phyloP scores from a whole-genome alignment of 805 yeast genomes.

The Suhomyces tanzawaensis region DNA sequence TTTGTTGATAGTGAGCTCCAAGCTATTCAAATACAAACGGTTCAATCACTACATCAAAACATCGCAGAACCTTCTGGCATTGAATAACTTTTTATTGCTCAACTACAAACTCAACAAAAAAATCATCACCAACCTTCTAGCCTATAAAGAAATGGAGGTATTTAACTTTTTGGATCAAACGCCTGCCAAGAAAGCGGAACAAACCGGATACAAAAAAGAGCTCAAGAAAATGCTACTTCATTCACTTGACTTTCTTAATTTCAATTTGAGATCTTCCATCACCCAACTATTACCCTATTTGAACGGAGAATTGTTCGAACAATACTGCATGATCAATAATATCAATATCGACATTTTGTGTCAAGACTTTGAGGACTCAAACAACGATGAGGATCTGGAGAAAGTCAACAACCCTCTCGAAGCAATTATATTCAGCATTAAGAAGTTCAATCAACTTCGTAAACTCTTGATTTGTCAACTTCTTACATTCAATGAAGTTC shows the following conservation, averaged over 20 bases:
- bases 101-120: conserved; percentile 39
- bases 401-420: conserved; percentile 3
- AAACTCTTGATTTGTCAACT: conserved; percentile 39
- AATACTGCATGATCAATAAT: conserved; percentile 38
- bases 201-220: conserved; percentile 3
- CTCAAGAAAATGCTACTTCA: conserved; percentile 21
- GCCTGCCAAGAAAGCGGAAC: conserved; percentile 1
- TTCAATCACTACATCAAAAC: conserved; percentile 22
- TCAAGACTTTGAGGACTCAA: conserved; percentile 4
- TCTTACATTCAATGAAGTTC: conserved; percentile 32
- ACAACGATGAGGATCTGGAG: conserved; percentile 10
- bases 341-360: conserved; percentile 23
- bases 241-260: conserved; percentile 25
- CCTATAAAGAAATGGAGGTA: conserved; percentile 30
- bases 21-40: conserved; percentile 25
- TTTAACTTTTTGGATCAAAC: conserved; percentile 16
- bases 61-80: conserved; percentile 19
- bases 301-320: conserved; percentile 39
- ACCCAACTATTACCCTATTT: conserved; percentile 28
- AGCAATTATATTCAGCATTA: conserved; percentile 13
- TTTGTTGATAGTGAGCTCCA: conserved; percentile 27
- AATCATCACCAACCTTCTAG: conserved; percentile 30
- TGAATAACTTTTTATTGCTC: conserved; percentile 28
- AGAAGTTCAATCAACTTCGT: conserved; percentile 35
- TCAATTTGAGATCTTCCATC: conserved; percentile 29